Evolutionary conservation across 768 basidiomycete species (phyloP), one percentile per base, ranked within the genome.

Genomic region (Trametes coccinea): DNA sequence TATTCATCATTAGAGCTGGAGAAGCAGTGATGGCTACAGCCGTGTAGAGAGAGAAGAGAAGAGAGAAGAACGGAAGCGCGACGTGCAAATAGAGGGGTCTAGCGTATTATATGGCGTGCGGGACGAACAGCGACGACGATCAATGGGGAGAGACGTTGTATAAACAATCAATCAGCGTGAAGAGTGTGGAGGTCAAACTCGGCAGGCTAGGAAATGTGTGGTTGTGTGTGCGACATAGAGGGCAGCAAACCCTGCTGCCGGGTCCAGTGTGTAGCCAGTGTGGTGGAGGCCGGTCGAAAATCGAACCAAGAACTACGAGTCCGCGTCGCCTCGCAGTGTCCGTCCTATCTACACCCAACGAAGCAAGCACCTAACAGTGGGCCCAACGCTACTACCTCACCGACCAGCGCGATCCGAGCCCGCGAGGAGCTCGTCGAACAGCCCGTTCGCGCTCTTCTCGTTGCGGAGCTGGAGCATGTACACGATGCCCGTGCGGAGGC

Each of bases 381-480:
- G 5, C 34, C 34, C 34, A 37, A 22, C 46, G 48, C 59, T 45
- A 37, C 29, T 40, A 10, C 33, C n/a, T 47, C 39, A 55, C 37
- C 62, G 58, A 13, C 46, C 40, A 17, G 84, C 77, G 62, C 95
- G 81, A 74, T 94, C 93, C 54, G 93, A 93, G 34, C 95, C 95
- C 53, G 84, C 88, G 44, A 99, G 78, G 67, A 99, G 80, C 72
- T 86, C 87, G 70, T 92, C 89, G 72, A 93, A 98, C 54, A 99
- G 73, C 17, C 89, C 91, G 37, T 83, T 83, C 16, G 97, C 94
- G 11, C 88, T 85, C 50, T 82, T 83, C 77, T 98, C 96, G 73
- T 92, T 95, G 66, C 93, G 87, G 48, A 95, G 75, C 76, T 98
- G 95, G 56, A 98, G 88, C 97, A 99, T 97, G 75, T 99, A 97